Evolutionary conservation across 2,329 filamentous ascomycete genomes (phyloP).

Genomic region (Beauveria sp.): DNA sequence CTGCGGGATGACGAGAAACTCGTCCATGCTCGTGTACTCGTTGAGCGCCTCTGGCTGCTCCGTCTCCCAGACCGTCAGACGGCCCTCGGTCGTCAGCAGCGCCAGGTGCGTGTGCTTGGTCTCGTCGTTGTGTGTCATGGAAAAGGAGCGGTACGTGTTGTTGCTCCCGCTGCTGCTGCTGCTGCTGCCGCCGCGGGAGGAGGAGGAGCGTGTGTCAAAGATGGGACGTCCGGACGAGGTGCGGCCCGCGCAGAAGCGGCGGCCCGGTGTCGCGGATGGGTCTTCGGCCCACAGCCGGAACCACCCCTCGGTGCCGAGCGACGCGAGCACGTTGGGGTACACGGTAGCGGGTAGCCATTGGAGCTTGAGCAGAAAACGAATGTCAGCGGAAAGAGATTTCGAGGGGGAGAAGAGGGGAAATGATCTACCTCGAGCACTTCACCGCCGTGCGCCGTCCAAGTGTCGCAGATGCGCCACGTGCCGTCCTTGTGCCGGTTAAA

Average conservation of each 20-base stretch:
- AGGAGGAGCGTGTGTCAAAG: slow-evolving; percentile 46
- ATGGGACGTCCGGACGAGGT: slow-evolving; percentile 40
- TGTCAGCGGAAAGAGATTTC: too few species aligned
- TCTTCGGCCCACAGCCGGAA: slow-evolving; percentile 94
- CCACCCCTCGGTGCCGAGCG: slow-evolving; percentile 80
- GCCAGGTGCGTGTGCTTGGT: slow-evolving; percentile 77
- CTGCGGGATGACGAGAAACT: slow-evolving; percentile 62
- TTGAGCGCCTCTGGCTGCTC: slow-evolving; percentile 74
- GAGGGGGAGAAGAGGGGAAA: not conserved
- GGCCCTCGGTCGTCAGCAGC: slow-evolving; percentile 74
- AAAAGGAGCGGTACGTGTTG: slow-evolving; percentile 68
- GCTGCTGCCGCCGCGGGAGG: too few species aligned
- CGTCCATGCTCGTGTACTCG: slow-evolving; percentile 68
- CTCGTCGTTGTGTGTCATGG: slow-evolving; percentile 75
- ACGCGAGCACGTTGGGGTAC: slow-evolving; percentile 78
- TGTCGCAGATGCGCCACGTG: slow-evolving; percentile 74
- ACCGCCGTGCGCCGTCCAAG: slow-evolving; percentile 82
- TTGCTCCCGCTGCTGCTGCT: slow-evolving; percentile 28
- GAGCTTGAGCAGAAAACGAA: slow-evolving; percentile 43
- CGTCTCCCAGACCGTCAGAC: slow-evolving; percentile 75
- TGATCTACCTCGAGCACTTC: slow-evolving; percentile 76
- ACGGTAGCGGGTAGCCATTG: slow-evolving; percentile 91
- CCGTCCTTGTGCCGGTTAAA: slow-evolving; percentile 78
- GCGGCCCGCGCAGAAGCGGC: slow-evolving; percentile 66
- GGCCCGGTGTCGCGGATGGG: slow-evolving; percentile 68